A percentile compares a stretch with the other conserved stretches of the same genome.
Conservation (phyloP, 495 filamentous ascomycete genomes). For the Lasiosphaeris hirsuta region DNA sequence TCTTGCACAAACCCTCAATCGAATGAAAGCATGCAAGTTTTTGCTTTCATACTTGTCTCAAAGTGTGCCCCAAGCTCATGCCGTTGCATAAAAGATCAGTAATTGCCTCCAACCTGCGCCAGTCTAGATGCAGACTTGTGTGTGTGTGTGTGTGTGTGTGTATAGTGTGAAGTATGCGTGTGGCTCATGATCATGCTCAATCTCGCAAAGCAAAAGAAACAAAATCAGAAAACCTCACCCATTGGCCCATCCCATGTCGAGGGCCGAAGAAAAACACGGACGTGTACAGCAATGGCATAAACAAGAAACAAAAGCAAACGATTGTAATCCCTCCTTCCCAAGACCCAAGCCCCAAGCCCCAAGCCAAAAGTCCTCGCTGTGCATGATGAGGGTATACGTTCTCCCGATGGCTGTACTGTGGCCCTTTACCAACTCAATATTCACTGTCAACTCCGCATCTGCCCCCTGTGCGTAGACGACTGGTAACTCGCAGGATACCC, state of each 20-base stretch:
- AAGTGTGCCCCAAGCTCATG: no score
- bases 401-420: neutral
- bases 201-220: neutral
- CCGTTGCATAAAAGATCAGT: neutral
- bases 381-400: conserved; percentile 8
- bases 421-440: neutral
- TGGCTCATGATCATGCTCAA: neutral
- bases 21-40: no score
- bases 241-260: no score
- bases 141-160: neutral
- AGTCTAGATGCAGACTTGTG: conserved; percentile 14
- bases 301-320: neutral
- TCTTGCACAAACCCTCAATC: no score
- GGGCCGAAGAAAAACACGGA: neutral
- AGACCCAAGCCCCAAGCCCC: neutral
- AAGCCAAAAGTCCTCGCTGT: neutral
- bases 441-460: neutral
- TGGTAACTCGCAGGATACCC: no score
- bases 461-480: no score
- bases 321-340: neutral
- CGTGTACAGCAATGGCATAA: neutral
- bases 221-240: neutral
- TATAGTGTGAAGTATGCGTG: conserved; percentile 2
- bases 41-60: no score
- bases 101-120: conserved; percentile 7